A percentile compares a stretch with the other conserved stretches of the same genome.
Conservation (phyloP, 768 basidiomycete genomes). For the Lentinula aciculospora region DNA sequence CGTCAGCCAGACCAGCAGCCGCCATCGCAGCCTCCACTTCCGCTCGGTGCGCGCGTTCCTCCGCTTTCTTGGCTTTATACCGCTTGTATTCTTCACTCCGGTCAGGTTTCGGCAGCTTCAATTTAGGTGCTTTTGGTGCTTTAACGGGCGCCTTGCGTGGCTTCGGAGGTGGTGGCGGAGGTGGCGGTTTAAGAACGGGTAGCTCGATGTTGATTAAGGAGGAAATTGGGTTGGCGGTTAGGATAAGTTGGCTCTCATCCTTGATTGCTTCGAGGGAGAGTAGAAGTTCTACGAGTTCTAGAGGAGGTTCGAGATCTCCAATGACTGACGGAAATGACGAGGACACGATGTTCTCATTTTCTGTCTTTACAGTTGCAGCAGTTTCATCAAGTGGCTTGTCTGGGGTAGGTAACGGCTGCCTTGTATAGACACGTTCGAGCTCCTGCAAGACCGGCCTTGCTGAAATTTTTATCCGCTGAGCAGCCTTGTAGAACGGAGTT, state of each 20-base stretch:
- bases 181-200: constrained; percentile 53
- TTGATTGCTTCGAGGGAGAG: constrained; percentile 46
- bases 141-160: constrained; percentile 20
- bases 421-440: constrained; percentile 17
- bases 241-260: constrained; percentile 46
- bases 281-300: constrained; percentile 52
- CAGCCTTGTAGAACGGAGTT: constrained; percentile 65
- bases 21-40: constrained; percentile 25
- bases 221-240: constrained; percentile 53
- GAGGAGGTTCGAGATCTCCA: constrained; percentile 73
- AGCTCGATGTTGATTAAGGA: constrained; percentile 69
- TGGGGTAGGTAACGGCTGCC: background rate
- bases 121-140: constrained; percentile 1
- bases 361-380: background rate
- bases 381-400: background rate
- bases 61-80: background rate
- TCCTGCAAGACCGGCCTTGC: constrained; percentile 35
- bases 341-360: background rate
- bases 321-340: constrained; percentile 21
- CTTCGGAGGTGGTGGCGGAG: constrained; percentile 52
- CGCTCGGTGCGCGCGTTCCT: background rate
- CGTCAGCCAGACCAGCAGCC: constrained; percentile 39
- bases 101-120: background rate
- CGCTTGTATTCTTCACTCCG: constrained; percentile 2
- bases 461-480: constrained; percentile 50